phyloP scores from a whole-genome alignment of 768 basidiomycete genomes.

The Leucogyrophana mollusca region DNA sequence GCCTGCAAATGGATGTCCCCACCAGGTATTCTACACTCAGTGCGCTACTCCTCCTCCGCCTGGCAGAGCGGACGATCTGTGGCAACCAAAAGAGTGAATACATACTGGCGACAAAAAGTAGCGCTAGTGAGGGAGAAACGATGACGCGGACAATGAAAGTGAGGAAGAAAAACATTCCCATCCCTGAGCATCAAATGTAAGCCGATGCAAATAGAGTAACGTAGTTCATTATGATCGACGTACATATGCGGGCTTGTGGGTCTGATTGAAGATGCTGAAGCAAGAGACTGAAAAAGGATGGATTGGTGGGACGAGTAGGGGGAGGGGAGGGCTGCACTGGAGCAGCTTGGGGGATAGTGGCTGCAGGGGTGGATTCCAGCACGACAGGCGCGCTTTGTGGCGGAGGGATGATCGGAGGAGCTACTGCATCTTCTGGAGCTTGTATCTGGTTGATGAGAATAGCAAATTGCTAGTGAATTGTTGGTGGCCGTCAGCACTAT shows the following conservation, averaged over 20 bases:
- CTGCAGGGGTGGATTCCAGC: too few relatives aligned
- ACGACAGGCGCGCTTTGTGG: slow-evolving; percentile 14
- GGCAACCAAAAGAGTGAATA: slow-evolving; percentile 85
- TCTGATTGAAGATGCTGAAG: slow-evolving; percentile 62
- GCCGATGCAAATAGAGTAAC: neutral
- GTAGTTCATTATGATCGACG: slow-evolving; percentile 16
- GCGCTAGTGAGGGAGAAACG: slow-evolving; percentile 60
- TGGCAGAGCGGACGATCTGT: slow-evolving; percentile 77
- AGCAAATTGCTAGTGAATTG: slow-evolving; percentile 68
- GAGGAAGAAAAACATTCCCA: slow-evolving; percentile 65
- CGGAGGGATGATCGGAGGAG: slow-evolving; percentile 29
- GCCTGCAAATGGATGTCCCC: slow-evolving; percentile 70
- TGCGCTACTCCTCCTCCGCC: slow-evolving; percentile 68
- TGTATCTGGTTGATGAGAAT: slow-evolving; percentile 82
- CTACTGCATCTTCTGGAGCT: slow-evolving; percentile 60
- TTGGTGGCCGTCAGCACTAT: neutral
- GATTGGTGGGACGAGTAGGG: slow-evolving; percentile 12
- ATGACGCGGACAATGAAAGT: slow-evolving; percentile 75
- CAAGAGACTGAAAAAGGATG: slow-evolving; percentile 46
- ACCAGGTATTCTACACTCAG: slow-evolving; percentile 69
- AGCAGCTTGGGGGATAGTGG: slow-evolving; percentile 13
- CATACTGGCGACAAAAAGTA: slow-evolving; percentile 62
- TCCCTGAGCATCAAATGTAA: slow-evolving; percentile 42
- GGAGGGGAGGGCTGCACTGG: slow-evolving; percentile 8
- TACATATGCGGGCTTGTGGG: slow-evolving; percentile 72